Evolutionary conservation across 345 rosid genomes (phyloP).

Genomic region (Arabidopsis suecica): DNA sequence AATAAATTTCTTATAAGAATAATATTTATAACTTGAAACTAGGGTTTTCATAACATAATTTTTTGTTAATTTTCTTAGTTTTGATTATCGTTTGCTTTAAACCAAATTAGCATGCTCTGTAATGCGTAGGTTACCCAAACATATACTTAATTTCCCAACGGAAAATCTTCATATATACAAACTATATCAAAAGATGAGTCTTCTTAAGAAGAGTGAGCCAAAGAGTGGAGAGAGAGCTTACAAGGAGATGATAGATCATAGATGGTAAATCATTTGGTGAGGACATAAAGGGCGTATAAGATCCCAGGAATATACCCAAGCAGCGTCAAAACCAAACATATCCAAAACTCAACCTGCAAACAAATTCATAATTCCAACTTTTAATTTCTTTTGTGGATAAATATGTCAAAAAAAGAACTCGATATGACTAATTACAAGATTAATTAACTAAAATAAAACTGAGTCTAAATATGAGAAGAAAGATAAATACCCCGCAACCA

Average conservation of each 20-base stretch:
- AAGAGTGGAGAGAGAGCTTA: conserved; percentile 22
- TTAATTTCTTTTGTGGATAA: background rate
- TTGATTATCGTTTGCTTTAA: background rate
- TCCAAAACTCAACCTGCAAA: conserved; percentile 81
- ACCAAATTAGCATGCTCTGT: background rate
- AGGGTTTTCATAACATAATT: background rate
- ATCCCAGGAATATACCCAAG: conserved; percentile 85
- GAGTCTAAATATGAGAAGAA: background rate
- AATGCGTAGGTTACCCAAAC: background rate
- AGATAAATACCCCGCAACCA: conserved; percentile 62
- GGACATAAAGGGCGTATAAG: conserved; percentile 69
- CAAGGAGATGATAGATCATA: conserved; percentile 22
- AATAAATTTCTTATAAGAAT: background rate
- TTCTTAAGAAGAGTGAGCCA: too few species aligned
- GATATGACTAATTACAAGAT: background rate
- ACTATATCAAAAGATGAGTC: background rate
- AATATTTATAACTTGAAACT: background rate
- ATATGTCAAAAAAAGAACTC: background rate
- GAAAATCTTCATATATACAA: background rate
- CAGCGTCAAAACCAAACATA: conserved; percentile 74
- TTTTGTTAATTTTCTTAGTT: background rate
- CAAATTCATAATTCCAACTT: background rate
- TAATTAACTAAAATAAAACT: background rate
- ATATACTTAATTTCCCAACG: background rate
- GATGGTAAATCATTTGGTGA: conserved; percentile 63